Evolutionary conservation across 768 basidiomycete species (phyloP), one percentile per base, ranked within the genome.

Genomic region (Suillus subluteus): DNA sequence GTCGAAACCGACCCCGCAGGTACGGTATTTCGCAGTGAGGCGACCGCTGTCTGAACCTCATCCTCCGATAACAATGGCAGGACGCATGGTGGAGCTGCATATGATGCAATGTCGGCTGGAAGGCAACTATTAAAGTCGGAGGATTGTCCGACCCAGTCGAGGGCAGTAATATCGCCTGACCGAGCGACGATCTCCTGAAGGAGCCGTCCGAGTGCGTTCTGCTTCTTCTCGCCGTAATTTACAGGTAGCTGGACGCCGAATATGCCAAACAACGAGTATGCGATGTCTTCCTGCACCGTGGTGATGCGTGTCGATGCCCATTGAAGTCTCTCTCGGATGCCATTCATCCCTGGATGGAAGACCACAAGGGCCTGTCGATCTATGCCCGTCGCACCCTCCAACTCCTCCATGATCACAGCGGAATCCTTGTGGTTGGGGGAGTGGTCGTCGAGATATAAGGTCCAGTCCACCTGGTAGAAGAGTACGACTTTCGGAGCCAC

Each of bases 71-170:
- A 11, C 1, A 30, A 58, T 7, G 56, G 15, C 21, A 40, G 15
- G 32, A n/a, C 30, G 23, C 30, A 32, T 58, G 56, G 32, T 6
- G 56, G 56, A 5, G 30, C 15, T 5, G 18, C 26, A 6, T 58
- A 58, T 58, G 56, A 32, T 1, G 56, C 3, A 16, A 73, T 70
- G 30, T 70, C 68, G 0, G 63, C 65, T 7, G 72, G 73, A 41
- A 73, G 69, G 43, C 73, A 73, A 4, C 66, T 64, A 35, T 74
- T 73, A 35, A 73, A 73, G n/a, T 65, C 62, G 1, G 71, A 73
- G 13, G 64, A 5, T 7, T 58, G 38, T 26, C 73, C 73, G 2
- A 64, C 67, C 71, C 73, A 74, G 21, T 58, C 67, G 13, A 74
- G 59, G 43, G 71, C 67, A 9, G 58, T 66, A 0, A 65, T 52